Evolutionary conservation across 169 alveolate species (phyloP).

Genomic region (Plasmodium inui): DNA sequence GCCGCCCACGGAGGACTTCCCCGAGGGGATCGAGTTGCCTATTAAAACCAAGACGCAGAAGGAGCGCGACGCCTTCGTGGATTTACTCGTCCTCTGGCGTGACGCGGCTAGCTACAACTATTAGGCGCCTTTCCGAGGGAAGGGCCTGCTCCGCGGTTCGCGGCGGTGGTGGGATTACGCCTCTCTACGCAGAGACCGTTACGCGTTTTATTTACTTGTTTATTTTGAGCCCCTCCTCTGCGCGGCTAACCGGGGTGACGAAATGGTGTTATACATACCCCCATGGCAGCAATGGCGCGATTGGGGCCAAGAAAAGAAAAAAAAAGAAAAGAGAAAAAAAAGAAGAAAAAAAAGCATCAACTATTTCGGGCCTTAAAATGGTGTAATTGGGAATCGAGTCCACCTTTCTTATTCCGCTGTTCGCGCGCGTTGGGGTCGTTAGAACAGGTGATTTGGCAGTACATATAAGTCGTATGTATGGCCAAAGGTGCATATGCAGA

Average conservation of each 20-base stretch:
- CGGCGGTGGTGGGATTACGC: background rate
- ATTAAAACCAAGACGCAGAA: conserved; percentile 88
- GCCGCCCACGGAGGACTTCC: conserved; percentile 93
- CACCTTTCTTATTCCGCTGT: background rate
- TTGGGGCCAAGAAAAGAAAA: background rate
- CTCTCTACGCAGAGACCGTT: background rate
- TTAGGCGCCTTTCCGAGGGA: background rate
- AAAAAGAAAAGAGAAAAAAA: background rate
- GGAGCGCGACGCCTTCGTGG: conserved; percentile 91
- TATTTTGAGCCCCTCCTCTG: background rate
- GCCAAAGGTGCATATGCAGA: background rate
- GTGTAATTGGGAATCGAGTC: background rate
- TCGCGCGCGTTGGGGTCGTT: background rate
- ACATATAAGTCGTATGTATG: background rate
- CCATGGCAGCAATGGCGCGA: background rate
- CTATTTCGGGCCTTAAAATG: background rate
- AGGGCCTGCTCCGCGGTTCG: background rate
- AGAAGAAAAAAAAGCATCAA: background rate
- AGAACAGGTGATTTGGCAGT: background rate
- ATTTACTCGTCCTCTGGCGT: conserved; percentile 92
- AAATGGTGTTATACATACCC: background rate
- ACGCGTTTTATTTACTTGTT: background rate
- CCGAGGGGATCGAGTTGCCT: conserved; percentile 91
- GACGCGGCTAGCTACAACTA: conserved; percentile 93
- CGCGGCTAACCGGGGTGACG: background rate